These are phyloP conservation scores for Nicotiana undulata DNA, from an alignment of 257 asterid species.

Conservation along the genomic window DNA sequence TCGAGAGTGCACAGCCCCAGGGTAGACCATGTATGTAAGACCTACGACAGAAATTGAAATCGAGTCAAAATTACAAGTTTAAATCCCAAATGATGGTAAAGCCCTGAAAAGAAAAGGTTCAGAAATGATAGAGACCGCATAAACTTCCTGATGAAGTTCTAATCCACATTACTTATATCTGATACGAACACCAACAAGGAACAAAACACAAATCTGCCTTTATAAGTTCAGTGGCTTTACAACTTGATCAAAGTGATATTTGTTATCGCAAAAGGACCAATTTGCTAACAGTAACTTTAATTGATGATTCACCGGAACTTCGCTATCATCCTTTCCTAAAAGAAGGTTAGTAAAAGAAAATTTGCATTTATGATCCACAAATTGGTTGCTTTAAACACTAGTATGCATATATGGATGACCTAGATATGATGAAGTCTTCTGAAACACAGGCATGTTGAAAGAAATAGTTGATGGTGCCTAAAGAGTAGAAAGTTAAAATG, in stretches of 20 bases:
- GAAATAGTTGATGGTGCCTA: neutral
- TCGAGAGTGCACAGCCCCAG: conserved; percentile 95
- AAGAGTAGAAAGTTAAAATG: neutral
- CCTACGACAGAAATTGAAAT: conserved; percentile 34
- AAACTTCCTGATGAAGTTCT: neutral
- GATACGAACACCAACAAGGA: neutral
- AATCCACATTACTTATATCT: neutral
- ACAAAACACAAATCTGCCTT: neutral
- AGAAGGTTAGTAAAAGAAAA: neutral
- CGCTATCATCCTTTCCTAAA: neutral
- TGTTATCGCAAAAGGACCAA: neutral
- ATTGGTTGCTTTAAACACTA: neutral
- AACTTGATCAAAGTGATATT: neutral
- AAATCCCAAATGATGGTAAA: conserved; percentile 3
- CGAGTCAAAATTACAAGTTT: conserved; percentile 11
- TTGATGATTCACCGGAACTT: neutral
- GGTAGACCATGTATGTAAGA: conserved; percentile 66
- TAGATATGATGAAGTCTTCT: neutral
- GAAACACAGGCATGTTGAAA: neutral
- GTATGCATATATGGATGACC: neutral
- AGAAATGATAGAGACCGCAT: neutral
- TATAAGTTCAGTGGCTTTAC: neutral
- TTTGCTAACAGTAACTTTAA: neutral
- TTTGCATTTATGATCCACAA: neutral
- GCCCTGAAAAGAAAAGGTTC: neutral